Percentiles rank a stretch among this genome's conserved stretches.
Conservation (phyloP, 1,284 basidiomycete species). For the Amylostereum areolatum region DNA sequence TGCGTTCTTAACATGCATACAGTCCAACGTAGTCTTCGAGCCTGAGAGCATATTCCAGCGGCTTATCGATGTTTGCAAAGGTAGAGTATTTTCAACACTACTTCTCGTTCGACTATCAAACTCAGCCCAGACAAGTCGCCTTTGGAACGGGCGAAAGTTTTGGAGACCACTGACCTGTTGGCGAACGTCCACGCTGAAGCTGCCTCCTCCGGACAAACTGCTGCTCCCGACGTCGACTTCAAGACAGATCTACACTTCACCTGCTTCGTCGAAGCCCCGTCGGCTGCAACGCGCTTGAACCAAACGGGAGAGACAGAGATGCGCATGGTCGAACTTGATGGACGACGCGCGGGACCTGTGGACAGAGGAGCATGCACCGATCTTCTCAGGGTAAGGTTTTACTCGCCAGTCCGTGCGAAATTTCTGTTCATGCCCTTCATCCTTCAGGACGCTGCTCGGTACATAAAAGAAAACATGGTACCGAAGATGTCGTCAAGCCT, state of each 20-base stretch:
- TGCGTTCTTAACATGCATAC: not conserved
- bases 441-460: not conserved
- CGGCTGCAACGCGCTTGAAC: constrained; percentile 26
- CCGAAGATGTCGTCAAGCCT: not conserved
- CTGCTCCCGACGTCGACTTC: constrained; percentile 37
- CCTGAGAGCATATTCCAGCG: constrained; percentile 53
- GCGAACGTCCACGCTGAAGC: constrained; percentile 67
- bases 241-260: constrained; percentile 82
- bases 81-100: constrained; percentile 23
- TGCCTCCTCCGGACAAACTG: constrained; percentile 66
- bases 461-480: not conserved
- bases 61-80: constrained; percentile 60
- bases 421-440: not conserved
- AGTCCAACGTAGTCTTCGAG: constrained; percentile 53
- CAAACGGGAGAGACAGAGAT: constrained; percentile 8
- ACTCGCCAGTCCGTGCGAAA: not conserved
- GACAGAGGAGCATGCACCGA: constrained; percentile 66
- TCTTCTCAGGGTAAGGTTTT: constrained; percentile 50
- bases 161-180: constrained; percentile 74
- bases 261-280: constrained; percentile 71
- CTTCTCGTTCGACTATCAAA: constrained; percentile 12
- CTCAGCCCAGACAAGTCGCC: constrained; percentile 51
- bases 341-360: constrained; percentile 66
- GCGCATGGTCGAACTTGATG: constrained; percentile 80
- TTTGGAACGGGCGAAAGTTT: constrained; percentile 64